Evolutionary conservation across 2,329 filamentous ascomycete genomes (phyloP).

Genomic region (Ceratocystis variospora): DNA sequence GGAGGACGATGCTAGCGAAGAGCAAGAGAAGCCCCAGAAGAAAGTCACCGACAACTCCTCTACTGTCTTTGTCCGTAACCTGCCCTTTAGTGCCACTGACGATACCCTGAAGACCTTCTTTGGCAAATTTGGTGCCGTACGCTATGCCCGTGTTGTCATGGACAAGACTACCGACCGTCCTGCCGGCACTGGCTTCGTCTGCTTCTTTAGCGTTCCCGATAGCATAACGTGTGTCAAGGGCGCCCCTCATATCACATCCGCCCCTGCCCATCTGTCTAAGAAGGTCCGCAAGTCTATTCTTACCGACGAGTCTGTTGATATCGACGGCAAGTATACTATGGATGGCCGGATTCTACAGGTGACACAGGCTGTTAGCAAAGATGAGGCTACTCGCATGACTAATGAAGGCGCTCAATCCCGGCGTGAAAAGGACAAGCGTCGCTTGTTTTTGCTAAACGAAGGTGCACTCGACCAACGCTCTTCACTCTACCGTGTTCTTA

Average conservation of each 20-base stretch:
- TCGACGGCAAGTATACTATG: constrained; percentile 73
- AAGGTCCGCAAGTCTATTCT: constrained; percentile 65
- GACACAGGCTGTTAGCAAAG: constrained; percentile 69
- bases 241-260: constrained; percentile 48
- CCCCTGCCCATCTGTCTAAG: constrained; percentile 23
- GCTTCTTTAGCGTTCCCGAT: constrained; percentile 68
- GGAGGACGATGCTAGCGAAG: constrained; percentile 32
- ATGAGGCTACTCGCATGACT: constrained; percentile 62
- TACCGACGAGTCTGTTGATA: constrained; percentile 71
- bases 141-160: constrained; percentile 84
- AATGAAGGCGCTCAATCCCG: constrained; percentile 50
- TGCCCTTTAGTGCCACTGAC: constrained; percentile 80
- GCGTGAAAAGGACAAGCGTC: constrained; percentile 73
- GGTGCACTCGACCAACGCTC: constrained; percentile 69
- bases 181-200: constrained; percentile 87
- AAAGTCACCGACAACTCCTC: constrained; percentile 49
- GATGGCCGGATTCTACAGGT: constrained; percentile 80
- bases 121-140: constrained; percentile 67
- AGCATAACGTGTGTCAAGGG: constrained; percentile 61
- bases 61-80: constrained; percentile 84
- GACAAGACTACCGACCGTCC: constrained; percentile 75
- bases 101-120: constrained; percentile 76
- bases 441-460: constrained; percentile 76
- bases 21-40: constrained; percentile 35
- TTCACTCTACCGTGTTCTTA: constrained; percentile 60